Evolutionary conservation across 2,329 filamentous ascomycete species (phyloP).

Genomic region (Nigrospora oryzae): DNA sequence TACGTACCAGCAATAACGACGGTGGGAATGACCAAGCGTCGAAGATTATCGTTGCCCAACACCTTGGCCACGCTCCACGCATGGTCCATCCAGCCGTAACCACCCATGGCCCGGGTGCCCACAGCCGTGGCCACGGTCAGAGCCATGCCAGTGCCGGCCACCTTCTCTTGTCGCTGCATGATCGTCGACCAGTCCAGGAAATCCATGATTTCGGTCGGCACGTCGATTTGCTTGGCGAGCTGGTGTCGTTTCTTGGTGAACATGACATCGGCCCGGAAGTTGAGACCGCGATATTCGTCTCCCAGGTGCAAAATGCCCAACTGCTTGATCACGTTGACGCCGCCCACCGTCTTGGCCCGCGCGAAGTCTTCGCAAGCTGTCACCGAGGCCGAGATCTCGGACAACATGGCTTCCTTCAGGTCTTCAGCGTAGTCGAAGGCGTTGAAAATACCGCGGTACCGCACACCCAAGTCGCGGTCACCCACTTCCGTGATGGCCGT

Average conservation of each 20-base stretch:
- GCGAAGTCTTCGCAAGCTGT: slow-evolving; percentile 76
- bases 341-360: slow-evolving; percentile 65
- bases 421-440: slow-evolving; percentile 92
- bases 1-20: slow-evolving; percentile 67
- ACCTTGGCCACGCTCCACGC: slow-evolving; percentile 73
- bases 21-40: slow-evolving; percentile 72
- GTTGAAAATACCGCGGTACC: slow-evolving; percentile 76
- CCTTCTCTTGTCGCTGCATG: slow-evolving; percentile 86
- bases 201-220: slow-evolving; percentile 82
- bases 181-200: slow-evolving; percentile 84
- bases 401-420: slow-evolving; percentile 83
- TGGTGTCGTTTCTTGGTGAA: slow-evolving; percentile 78
- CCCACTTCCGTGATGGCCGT: slow-evolving; percentile 70
- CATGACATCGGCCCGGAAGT: slow-evolving; percentile 89
- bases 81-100: slow-evolving; percentile 83
- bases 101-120: slow-evolving; percentile 72
- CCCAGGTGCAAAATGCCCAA: slow-evolving; percentile 84
- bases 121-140: slow-evolving; percentile 84
- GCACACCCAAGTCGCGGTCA: slow-evolving; percentile 69
- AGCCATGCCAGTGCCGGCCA: slow-evolving; percentile 89
- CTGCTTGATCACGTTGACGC: slow-evolving; percentile 82
- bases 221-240: slow-evolving; percentile 75
- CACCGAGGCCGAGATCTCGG: slow-evolving; percentile 75
- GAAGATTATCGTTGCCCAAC: slow-evolving; percentile 71
- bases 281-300: slow-evolving; percentile 75